phyloP scores from a whole-genome alignment of 768 basidiomycete genomes.

The Tylopilus vinaceipallidus region DNA sequence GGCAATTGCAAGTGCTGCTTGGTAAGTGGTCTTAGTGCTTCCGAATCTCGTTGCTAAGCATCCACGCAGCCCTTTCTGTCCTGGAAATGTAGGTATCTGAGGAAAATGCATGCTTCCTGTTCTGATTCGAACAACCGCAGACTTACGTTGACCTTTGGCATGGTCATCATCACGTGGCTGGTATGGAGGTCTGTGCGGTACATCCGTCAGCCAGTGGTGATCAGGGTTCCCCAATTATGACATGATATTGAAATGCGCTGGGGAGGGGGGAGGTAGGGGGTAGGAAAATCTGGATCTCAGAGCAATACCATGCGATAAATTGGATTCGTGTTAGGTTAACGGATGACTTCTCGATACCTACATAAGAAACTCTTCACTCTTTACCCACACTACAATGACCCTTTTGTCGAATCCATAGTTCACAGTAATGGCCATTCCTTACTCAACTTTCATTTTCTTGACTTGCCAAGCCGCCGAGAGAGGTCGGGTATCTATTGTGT shows the following conservation, averaged over 20 bases:
- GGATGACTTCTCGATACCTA: neutral
- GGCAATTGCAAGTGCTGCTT: constrained; percentile 53
- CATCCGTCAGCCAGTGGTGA: constrained; percentile 29
- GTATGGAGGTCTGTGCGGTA: constrained; percentile 50
- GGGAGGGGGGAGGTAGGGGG: constrained; percentile 4
- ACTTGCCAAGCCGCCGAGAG: neutral
- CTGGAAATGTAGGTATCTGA: constrained; percentile 46
- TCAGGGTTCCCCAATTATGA: constrained; percentile 26
- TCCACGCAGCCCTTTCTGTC: constrained; percentile 43
- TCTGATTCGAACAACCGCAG: constrained; percentile 29
- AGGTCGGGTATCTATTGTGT: neutral
- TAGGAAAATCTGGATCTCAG: constrained; percentile 1
- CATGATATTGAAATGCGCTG: neutral
- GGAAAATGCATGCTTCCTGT: neutral
- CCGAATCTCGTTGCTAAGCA: constrained; percentile 1
- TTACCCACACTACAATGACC: neutral
- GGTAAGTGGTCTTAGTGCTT: constrained; percentile 32
- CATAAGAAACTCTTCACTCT: neutral
- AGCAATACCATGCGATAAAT: neutral
- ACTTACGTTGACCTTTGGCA: constrained; percentile 44
- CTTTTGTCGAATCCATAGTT: constrained; percentile 7
- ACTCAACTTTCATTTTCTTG: neutral
- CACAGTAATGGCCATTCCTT: neutral
- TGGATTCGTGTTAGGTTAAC: neutral
- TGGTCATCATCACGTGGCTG: constrained; percentile 49